Evolutionary conservation across 331 rosid species (phyloP), one percentile per base, ranked within the genome.

Genomic region (Phaseolus coccineus): DNA sequence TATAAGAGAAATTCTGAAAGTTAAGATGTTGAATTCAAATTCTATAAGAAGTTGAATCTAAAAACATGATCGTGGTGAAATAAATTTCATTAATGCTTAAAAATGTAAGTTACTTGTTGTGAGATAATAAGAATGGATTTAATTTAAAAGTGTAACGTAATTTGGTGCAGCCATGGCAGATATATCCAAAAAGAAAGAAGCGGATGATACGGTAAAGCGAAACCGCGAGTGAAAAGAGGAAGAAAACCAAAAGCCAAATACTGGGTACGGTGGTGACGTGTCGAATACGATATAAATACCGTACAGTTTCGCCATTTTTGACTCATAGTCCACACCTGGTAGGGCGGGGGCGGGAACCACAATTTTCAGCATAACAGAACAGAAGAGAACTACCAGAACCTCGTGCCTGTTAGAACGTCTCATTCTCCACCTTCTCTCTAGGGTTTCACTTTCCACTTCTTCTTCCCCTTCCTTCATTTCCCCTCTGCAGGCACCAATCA

Each of bases 291-390:
- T 76, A 66, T 85, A 63, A 56, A 81, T 76, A 83, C 61, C 16
- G 73, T 57, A 71, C 76, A 50, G 80, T 67, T 79, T 86, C 80
- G 33, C 77, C 86, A 74, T 88, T 83, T 80, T 84, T 86, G 87
- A 87, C 80, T 87, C 86, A 8, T 78, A 69, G 89, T 82, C 74
- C 48, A 76, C 42, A 78, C 77, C 90, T 37, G 78, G 77, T 86
- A 82, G 89, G 89, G 98, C 98, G 98, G 98, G 89, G 89, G 98
- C 98, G 98, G 98, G 98, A 94, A 91, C 88, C 85, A 87, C 83
- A 87, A 85, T 56, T 78, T 86, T 87, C 87, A 61, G 77, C 85
- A 15, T 74, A 46, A 12, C 87, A 15, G 76, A 46, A 12, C 87
- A 19, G 76, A 46, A 46, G 85, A 25, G 76, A 77, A 46, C 69